Evolutionary conservation across 495 filamentous ascomycete species (phyloP).

Genomic region (Penicillium cosmopolitanum): DNA sequence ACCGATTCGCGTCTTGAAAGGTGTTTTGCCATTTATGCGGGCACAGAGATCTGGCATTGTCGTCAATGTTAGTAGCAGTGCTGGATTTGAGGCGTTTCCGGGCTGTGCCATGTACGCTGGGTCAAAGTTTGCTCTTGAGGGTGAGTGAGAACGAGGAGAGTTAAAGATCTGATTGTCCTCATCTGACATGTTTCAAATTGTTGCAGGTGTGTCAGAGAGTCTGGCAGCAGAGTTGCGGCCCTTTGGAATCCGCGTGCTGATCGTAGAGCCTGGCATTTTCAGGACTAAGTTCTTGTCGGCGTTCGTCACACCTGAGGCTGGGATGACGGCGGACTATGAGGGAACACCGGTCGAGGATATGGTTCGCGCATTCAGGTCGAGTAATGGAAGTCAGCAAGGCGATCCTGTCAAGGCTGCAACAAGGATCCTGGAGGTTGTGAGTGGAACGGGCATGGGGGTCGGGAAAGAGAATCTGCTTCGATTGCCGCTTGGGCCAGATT

Average conservation of each 20-base stretch:
- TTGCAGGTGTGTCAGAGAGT: slow-evolving; percentile 39
- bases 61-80: slow-evolving; percentile 53
- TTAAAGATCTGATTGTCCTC: too few relatives aligned
- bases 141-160: slow-evolving; percentile 15
- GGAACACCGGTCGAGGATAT: slow-evolving; percentile 22
- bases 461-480: slow-evolving; percentile 20
- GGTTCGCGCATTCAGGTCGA: slow-evolving; percentile 16
- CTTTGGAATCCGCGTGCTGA: slow-evolving; percentile 35
- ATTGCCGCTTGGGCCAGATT: slow-evolving; percentile 27
- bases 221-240: slow-evolving; percentile 31
- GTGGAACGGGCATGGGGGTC: slow-evolving; percentile 18
- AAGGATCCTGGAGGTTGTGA: slow-evolving; percentile 22
- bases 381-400: slow-evolving; percentile 12
- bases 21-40: slow-evolving; percentile 53
- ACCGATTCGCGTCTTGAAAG: slow-evolving; percentile 47
- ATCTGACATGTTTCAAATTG: too few relatives aligned
- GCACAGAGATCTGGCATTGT: slow-evolving; percentile 42
- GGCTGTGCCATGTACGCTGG: slow-evolving; percentile 51
- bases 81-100: slow-evolving; percentile 41
- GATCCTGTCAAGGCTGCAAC: slow-evolving; percentile 23
- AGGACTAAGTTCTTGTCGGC: slow-evolving; percentile 31
- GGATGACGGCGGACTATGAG: slow-evolving; percentile 21
- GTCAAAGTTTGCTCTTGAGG: slow-evolving; percentile 58
- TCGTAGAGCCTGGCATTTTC: slow-evolving; percentile 44
- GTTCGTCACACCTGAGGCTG: slow-evolving; percentile 17